phyloP scores from a whole-genome alignment of 495 filamentous ascomycete species.

The Astrocystis sublimbata region DNA sequence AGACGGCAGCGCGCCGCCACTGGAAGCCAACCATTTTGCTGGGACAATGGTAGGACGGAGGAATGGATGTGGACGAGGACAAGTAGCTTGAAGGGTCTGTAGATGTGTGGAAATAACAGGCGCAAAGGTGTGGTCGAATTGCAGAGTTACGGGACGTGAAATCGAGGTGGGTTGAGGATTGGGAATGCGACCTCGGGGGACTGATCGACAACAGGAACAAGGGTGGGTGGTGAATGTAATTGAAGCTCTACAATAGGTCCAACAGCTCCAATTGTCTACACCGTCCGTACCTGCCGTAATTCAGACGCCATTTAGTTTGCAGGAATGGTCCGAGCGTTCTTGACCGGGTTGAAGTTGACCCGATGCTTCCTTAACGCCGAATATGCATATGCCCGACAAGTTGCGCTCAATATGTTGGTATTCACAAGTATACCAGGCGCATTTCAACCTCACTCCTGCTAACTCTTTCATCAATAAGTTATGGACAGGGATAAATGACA shows the following conservation, averaged over 20 bases:
- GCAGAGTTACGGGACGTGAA: neutral
- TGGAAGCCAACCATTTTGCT: constrained; percentile 22
- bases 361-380: too few relatives aligned
- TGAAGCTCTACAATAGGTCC: neutral
- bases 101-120: neutral
- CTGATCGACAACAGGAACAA: neutral
- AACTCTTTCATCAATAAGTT: too few relatives aligned
- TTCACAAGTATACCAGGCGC: too few relatives aligned
- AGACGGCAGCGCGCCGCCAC: constrained; percentile 24
- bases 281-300: too few relatives aligned
- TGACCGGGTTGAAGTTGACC: too few relatives aligned
- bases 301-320: too few relatives aligned
- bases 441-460: too few relatives aligned
- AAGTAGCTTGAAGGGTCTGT: neutral
- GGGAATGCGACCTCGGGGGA: neutral
- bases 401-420: too few relatives aligned
- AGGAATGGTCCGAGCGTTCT: too few relatives aligned
- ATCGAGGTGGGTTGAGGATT: neutral
- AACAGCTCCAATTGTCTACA: too few relatives aligned
- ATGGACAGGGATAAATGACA: too few relatives aligned
- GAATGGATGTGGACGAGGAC: neutral
- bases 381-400: too few relatives aligned
- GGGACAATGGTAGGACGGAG: neutral
- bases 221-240: neutral
- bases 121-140: neutral